phyloP scores from a whole-genome alignment of 140 eudicot genomes.

The Stevia rebaudiana region DNA sequence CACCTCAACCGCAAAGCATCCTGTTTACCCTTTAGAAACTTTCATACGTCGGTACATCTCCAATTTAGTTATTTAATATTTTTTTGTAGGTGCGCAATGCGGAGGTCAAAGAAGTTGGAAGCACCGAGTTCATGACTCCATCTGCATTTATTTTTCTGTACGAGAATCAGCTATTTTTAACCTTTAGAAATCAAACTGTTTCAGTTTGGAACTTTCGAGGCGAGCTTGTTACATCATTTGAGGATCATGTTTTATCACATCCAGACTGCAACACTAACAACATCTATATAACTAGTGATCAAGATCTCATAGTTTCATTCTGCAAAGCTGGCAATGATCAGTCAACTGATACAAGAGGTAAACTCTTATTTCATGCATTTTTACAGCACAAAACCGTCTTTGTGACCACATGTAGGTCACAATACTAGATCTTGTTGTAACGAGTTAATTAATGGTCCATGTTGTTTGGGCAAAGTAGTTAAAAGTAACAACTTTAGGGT shows the following conservation, averaged over 20 bases:
- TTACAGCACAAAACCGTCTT: not conserved
- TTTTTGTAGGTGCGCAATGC: conserved; percentile 23
- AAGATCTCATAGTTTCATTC: conserved; percentile 31
- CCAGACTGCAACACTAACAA: conserved; percentile 30
- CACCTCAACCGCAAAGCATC: not conserved
- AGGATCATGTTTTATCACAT: conserved; percentile 28
- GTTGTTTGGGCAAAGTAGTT: too few relatives aligned
- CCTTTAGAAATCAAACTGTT: conserved; percentile 27
- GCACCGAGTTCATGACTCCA: conserved; percentile 30
- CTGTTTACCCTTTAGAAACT: not conserved
- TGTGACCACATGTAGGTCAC: not conserved
- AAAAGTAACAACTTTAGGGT: too few relatives aligned
- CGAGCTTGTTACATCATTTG: conserved; percentile 29
- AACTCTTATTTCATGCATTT: not conserved
- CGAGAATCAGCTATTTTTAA: conserved; percentile 27
- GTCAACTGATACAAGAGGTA: conserved; percentile 15
- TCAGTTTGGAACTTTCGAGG: conserved; percentile 29
- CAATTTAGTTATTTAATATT: not conserved
- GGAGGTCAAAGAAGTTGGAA: conserved; percentile 27
- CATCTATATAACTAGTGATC: conserved; percentile 29
- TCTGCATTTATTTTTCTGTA: conserved; percentile 26
- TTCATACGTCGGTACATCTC: not conserved
- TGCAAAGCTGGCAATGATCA: conserved; percentile 16
- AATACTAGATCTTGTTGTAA: not conserved
- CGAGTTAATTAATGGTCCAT: too few relatives aligned